Conservation (phyloP, 129 eudicot genomes). For the Escallonia herrerae region DNA sequence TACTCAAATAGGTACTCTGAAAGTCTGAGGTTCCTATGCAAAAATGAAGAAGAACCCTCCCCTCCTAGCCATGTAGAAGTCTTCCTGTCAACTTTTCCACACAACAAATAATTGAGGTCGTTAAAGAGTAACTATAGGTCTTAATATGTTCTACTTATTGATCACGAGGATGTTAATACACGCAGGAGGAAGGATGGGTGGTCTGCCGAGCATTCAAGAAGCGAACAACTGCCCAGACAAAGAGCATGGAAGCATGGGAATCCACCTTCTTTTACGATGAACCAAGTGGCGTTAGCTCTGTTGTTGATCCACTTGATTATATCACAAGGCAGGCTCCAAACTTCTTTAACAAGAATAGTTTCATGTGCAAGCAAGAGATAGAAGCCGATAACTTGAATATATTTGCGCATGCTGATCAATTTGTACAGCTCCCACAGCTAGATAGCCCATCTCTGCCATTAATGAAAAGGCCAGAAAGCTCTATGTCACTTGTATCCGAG, state of each 20-base stretch:
- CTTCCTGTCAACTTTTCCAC: no score
- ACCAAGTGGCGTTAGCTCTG: constrained; percentile 40
- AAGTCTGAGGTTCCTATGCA: no score
- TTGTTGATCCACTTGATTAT: constrained; percentile 35
- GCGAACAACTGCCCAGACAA: constrained; percentile 50
- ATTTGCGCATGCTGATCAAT: constrained; percentile 36
- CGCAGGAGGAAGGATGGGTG: constrained; percentile 98
- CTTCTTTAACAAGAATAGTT: constrained; percentile 10
- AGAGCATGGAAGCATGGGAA: constrained; percentile 49
- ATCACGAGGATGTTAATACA: not conserved
- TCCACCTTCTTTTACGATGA: constrained; percentile 52
- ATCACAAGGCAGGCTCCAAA: constrained; percentile 36
- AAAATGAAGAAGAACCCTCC: no score
- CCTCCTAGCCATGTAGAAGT: no score
- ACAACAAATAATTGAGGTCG: no score
- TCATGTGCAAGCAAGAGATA: constrained; percentile 70
- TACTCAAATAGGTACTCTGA: no score
- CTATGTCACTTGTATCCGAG: constrained; percentile 19
- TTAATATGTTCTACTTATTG: not conserved
- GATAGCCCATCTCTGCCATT: constrained; percentile 57
- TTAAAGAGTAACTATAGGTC: no score
- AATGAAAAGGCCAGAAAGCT: constrained; percentile 35
- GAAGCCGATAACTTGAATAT: constrained; percentile 28
- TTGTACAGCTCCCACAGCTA: constrained; percentile 78
- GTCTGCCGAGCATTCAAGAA: constrained; percentile 97